phyloP scores from a whole-genome alignment of 1,139 yeast species.

The Suhomyces atakaporum region DNA sequence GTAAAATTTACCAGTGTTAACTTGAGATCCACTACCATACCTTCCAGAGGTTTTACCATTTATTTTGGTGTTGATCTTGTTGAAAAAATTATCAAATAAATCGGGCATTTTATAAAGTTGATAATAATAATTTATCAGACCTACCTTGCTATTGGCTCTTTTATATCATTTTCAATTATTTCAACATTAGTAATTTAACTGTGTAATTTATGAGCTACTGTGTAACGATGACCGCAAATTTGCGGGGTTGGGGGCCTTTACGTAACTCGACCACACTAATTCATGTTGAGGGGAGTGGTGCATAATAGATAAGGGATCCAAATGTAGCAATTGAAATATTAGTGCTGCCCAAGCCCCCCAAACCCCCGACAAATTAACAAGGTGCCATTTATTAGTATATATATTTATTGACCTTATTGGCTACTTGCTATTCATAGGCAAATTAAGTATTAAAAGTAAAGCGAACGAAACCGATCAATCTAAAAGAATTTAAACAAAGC shows the following conservation, averaged over 20 bases:
- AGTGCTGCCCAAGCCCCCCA: background rate
- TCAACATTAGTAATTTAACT: constrained; percentile 1
- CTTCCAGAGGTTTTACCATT: constrained; percentile 35
- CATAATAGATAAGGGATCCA: constrained; percentile 1
- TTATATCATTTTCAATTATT: background rate
- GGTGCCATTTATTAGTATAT: background rate
- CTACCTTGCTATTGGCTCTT: background rate
- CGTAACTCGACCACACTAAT: background rate
- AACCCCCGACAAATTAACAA: background rate
- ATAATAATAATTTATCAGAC: background rate
- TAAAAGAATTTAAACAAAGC: constrained; percentile 1
- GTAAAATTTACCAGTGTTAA: constrained; percentile 41
- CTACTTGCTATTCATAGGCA: constrained; percentile 1
- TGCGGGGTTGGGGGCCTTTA: constrained; percentile 1
- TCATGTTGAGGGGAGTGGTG: constrained; percentile 1
- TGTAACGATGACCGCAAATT: constrained; percentile 1
- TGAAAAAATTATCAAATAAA: constrained; percentile 44
- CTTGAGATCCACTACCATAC: constrained; percentile 36
- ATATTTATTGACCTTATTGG: background rate
- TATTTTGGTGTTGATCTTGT: constrained; percentile 31
- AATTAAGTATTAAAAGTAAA: constrained; percentile 5
- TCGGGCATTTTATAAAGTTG: constrained; percentile 35
- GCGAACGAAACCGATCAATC: constrained; percentile 2
- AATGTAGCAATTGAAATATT: background rate
- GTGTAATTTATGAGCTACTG: background rate